Conservation (phyloP, 257 asterid genomes). For the Voacanga thouarsii region DNA sequence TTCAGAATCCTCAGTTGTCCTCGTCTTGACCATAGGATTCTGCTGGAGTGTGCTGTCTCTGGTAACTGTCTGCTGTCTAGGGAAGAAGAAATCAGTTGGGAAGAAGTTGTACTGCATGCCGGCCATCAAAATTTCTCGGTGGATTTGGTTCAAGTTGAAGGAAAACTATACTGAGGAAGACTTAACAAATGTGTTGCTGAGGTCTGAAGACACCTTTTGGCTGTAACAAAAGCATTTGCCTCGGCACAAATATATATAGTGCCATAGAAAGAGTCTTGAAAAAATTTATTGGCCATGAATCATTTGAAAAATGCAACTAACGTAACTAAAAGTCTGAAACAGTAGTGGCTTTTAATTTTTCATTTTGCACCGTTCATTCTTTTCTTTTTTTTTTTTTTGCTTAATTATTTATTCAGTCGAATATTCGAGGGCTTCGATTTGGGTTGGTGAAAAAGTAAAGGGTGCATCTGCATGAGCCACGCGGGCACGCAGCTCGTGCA, state of each 20-base stretch:
- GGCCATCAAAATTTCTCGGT: conserved; percentile 39
- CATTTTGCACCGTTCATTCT: background rate
- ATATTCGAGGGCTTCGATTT: background rate
- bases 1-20: conserved; percentile 25
- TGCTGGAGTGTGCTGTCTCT: conserved; percentile 33
- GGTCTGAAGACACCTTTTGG: background rate
- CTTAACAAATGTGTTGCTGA: background rate
- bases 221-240: background rate
- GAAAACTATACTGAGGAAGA: background rate
- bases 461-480: background rate
- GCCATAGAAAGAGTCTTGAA: background rate
- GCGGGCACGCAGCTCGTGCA: background rate
- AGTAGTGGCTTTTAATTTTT: background rate
- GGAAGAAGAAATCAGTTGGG: conserved; percentile 55
- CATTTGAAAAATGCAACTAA: background rate
- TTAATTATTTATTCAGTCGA: background rate
- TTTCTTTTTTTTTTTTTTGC: too few relatives aligned
- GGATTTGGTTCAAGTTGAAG: background rate
- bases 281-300: background rate
- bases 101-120: conserved; percentile 57
- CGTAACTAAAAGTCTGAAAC: background rate
- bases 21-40: conserved; percentile 25
- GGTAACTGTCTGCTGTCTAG: conserved; percentile 31
- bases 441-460: background rate
- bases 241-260: background rate